These are phyloP conservation scores for Pelargonium nanum DNA, from an alignment of 345 rosid genomes.

Conservation along the genomic window DNA sequence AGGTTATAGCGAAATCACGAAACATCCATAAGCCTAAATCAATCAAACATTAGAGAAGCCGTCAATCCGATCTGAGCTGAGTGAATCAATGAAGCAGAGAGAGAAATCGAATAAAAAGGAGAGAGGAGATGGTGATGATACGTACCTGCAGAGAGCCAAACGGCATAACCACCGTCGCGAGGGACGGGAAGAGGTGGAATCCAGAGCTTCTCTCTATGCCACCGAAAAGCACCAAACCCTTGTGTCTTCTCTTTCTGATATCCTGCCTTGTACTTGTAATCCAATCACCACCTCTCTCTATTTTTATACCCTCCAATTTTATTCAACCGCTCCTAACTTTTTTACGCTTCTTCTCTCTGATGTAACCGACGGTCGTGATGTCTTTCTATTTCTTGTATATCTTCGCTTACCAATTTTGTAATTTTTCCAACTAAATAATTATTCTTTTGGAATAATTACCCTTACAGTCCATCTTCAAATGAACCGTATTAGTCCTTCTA, in stretches of 20 bases:
- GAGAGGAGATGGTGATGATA: slow-evolving; percentile 2
- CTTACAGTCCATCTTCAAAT: too few species aligned
- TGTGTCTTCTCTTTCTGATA: not conserved
- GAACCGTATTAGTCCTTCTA: too few species aligned
- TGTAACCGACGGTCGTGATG: too few species aligned
- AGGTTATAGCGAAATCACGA: not conserved
- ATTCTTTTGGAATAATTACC: too few species aligned
- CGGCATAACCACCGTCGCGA: slow-evolving; percentile 69
- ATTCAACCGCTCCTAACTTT: too few species aligned
- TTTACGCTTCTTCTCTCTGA: too few species aligned
- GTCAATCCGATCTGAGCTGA: not conserved
- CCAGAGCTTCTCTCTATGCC: slow-evolving; percentile 52
- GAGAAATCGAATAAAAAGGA: not conserved
- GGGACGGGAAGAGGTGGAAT: slow-evolving; percentile 53
- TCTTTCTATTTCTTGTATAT: too few species aligned
- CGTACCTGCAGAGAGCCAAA: slow-evolving; percentile 40
- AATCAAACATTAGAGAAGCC: too few species aligned
- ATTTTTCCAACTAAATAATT: too few species aligned
- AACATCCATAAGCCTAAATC: too few species aligned
- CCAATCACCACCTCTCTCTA: not conserved
- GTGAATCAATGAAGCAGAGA: not conserved
- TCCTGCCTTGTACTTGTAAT: not conserved
- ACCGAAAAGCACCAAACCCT: too few species aligned
- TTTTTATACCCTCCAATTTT: not conserved
- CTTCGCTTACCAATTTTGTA: too few species aligned